phyloP scores from a whole-genome alignment of 2,329 filamentous ascomycete genomes.

The Microsporum canis region DNA sequence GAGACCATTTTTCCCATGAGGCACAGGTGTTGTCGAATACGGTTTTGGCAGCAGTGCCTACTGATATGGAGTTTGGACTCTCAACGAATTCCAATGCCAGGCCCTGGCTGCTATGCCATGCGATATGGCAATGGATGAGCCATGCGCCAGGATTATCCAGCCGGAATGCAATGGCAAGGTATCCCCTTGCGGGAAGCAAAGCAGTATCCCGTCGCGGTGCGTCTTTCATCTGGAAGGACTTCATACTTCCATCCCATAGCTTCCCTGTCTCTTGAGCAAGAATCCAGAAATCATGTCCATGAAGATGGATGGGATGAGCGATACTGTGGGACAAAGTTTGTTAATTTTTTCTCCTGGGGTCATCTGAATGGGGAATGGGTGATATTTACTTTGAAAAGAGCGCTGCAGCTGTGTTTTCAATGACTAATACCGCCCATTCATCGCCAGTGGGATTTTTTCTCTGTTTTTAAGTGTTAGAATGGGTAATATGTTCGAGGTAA shows the following conservation, averaged over 20 bases:
- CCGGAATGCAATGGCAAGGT: conserved; percentile 39
- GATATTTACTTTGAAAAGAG: neutral
- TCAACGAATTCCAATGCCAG: conserved; percentile 46
- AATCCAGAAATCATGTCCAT: conserved; percentile 61
- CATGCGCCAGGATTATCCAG: conserved; percentile 35
- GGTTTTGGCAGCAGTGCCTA: neutral
- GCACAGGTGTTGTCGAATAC: neutral
- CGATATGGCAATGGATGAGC: neutral
- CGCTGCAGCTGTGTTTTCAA: neutral
- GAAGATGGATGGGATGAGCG: conserved; percentile 43
- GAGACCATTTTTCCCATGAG: neutral
- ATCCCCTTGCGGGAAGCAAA: conserved; percentile 34
- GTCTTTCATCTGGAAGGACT: conserved; percentile 19
- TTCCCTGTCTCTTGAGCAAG: conserved; percentile 36
- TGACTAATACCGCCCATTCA: neutral
- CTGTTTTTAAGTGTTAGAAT: neutral
- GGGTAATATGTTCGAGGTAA: neutral
- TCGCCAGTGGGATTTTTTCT: neutral
- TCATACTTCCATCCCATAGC: neutral
- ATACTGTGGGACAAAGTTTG: neutral
- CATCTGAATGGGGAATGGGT: too few species aligned
- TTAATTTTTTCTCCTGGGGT: neutral
- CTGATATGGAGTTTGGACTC: conserved; percentile 1
- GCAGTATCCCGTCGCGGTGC: conserved; percentile 40
- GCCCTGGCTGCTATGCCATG: conserved; percentile 47